phyloP scores from a whole-genome alignment of 331 rosid species.

The Arachis monticola region DNA sequence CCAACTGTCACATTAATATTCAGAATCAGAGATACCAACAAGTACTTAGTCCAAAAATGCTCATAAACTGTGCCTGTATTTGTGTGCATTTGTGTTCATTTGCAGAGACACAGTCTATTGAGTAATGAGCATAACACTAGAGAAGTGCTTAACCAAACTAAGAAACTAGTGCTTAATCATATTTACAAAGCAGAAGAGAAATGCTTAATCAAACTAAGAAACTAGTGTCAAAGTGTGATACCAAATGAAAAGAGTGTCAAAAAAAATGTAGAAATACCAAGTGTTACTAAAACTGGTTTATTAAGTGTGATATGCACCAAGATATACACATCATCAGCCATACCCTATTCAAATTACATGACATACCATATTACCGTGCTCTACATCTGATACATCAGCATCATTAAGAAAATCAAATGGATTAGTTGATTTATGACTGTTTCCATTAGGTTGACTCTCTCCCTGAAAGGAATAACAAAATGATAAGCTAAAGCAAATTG shows the following conservation, averaged over 20 bases:
- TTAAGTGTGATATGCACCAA: neutral
- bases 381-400: conserved; percentile 55
- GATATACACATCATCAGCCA: neutral
- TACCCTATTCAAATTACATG: conserved; percentile 12
- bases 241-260: neutral
- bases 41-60: too few species aligned
- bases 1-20: too few species aligned
- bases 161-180: too few species aligned
- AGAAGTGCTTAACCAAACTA: too few species aligned
- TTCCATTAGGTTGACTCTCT: conserved; percentile 46
- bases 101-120: too few species aligned
- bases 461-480: conserved; percentile 51
- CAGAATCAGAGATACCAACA: too few species aligned
- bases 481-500: conserved; percentile 18
- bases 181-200: conserved; percentile 12
- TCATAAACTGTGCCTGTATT: too few species aligned
- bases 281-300: conserved; percentile 10
- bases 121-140: too few species aligned
- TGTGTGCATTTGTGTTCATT: too few species aligned
- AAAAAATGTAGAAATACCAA: neutral
- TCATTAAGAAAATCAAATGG: conserved; percentile 71
- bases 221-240: neutral
- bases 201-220: neutral
- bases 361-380: conserved; percentile 61
- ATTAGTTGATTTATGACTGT: conserved; percentile 56